Evolutionary conservation across 139 green algal species (phyloP).

Genomic region (Haematococcus lacustris): DNA sequence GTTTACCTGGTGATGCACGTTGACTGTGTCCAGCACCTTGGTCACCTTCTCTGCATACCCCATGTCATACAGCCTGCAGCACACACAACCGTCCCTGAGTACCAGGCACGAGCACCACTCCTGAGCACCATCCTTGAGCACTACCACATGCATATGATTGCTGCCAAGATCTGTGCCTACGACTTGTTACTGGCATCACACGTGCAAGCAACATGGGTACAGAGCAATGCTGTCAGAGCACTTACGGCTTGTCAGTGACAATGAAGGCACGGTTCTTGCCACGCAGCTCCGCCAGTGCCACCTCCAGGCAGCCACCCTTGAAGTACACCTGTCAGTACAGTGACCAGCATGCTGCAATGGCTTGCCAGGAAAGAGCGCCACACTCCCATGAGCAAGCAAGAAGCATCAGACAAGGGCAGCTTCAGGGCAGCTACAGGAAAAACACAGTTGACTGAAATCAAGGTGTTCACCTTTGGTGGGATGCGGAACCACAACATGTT

Average conservation of each 20-base stretch:
- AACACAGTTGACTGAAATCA: background rate
- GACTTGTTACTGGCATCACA: too few species aligned
- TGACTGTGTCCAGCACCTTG: conserved; percentile 10
- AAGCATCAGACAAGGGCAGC: background rate
- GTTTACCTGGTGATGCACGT: conserved; percentile 5
- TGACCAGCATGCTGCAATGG: background rate
- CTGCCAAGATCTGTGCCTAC: too few species aligned
- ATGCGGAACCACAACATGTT: conserved; percentile 68
- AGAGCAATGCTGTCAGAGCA: too few species aligned
- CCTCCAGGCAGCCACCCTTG: conserved; percentile 47
- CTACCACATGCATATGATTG: too few species aligned
- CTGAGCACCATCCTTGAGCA: too few species aligned
- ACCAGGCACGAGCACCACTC: too few species aligned
- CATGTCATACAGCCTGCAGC: conserved; percentile 52
- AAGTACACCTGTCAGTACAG: conserved; percentile 21
- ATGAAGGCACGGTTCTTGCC: conserved; percentile 54
- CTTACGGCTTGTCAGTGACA: conserved; percentile 58
- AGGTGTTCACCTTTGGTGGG: conserved; percentile 44
- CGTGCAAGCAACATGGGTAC: too few species aligned
- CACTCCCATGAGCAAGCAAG: background rate
- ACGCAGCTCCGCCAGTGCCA: conserved; percentile 40
- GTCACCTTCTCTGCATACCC: conserved; percentile 42
- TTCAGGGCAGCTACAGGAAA: background rate
- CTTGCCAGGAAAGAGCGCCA: background rate
- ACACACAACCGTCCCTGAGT: too few species aligned